Conservation (phyloP, 257 asterid species). For the Perilla frutescens region DNA sequence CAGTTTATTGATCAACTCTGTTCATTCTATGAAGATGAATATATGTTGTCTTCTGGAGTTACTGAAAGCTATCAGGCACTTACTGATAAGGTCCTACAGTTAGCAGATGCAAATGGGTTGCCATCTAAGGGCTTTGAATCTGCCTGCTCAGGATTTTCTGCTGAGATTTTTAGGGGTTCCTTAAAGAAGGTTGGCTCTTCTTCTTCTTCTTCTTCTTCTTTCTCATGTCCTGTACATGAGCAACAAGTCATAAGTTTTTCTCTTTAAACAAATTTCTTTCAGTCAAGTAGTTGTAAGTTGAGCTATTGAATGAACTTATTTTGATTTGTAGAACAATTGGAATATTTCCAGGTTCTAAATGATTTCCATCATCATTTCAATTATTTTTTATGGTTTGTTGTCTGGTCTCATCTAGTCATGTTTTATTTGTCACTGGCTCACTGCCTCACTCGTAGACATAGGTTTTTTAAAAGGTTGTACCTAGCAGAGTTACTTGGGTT, state of each 20-base stretch:
- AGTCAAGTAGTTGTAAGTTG: constrained; percentile 17
- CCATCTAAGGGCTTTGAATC: constrained; percentile 71
- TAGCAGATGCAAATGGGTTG: constrained; percentile 83
- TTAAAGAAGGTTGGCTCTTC: constrained; percentile 64
- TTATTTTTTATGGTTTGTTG: background rate
- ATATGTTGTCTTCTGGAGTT: constrained; percentile 51
- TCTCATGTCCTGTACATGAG: constrained; percentile 10
- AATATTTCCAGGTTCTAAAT: background rate
- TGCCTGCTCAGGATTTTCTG: constrained; percentile 61
- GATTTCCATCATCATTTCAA: background rate
- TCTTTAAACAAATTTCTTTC: constrained; percentile 13
- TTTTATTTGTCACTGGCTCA: background rate
- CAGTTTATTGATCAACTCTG: constrained; percentile 85
- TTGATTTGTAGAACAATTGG: constrained; percentile 8
- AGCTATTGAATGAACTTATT: constrained; percentile 12
- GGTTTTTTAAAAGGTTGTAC: background rate
- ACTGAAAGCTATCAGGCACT: constrained; percentile 61
- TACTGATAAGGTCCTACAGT: constrained; percentile 64
- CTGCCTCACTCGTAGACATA: background rate
- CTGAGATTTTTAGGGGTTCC: constrained; percentile 54
- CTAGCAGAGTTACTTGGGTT: constrained; percentile 15
- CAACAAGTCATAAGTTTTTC: constrained; percentile 13
- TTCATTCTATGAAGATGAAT: constrained; percentile 69
- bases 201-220: no score
- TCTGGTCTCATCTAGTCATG: no score